Evolutionary conservation across 169 alveolate genomes (phyloP).

Genomic region (Cryptosporidium andersoni): DNA sequence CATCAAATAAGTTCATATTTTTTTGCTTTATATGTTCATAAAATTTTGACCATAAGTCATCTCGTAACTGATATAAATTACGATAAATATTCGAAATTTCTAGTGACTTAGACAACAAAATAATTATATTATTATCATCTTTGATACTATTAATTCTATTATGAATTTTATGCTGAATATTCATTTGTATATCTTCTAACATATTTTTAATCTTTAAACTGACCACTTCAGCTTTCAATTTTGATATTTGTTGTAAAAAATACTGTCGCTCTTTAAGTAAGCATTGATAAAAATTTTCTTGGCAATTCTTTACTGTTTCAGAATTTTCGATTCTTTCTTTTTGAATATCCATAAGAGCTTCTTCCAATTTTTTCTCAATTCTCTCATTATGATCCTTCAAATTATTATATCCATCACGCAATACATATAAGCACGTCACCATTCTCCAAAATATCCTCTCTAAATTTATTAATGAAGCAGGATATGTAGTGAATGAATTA

Average conservation of each 20-base stretch:
- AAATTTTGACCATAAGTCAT: slow-evolving; percentile 45
- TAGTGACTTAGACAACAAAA: slow-evolving; percentile 12
- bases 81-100: slow-evolving; percentile 65
- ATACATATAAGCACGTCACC: slow-evolving; percentile 23
- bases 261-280: slow-evolving; percentile 1
- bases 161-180: neutral
- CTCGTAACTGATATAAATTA: slow-evolving; percentile 37
- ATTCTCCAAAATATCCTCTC: slow-evolving; percentile 59
- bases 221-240: slow-evolving; percentile 31
- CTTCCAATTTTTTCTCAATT: slow-evolving; percentile 2
- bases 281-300: slow-evolving; percentile 1
- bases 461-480: slow-evolving; percentile 33
- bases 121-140: slow-evolving; percentile 13
- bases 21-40: neutral
- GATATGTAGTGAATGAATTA: neutral
- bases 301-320: neutral
- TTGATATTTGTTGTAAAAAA: slow-evolving; percentile 5
- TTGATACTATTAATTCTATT: neutral
- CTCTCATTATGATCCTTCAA: slow-evolving; percentile 1
- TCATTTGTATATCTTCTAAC: neutral
- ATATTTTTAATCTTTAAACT: slow-evolving; percentile 14
- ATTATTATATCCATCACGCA: slow-evolving; percentile 42
- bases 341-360: neutral
- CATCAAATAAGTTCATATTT: neutral
- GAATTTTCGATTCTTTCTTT: slow-evolving; percentile 9